Base-by-base conservation (phyloP, 345 rosid genomes). In the Combretum micranthum region DNA sequence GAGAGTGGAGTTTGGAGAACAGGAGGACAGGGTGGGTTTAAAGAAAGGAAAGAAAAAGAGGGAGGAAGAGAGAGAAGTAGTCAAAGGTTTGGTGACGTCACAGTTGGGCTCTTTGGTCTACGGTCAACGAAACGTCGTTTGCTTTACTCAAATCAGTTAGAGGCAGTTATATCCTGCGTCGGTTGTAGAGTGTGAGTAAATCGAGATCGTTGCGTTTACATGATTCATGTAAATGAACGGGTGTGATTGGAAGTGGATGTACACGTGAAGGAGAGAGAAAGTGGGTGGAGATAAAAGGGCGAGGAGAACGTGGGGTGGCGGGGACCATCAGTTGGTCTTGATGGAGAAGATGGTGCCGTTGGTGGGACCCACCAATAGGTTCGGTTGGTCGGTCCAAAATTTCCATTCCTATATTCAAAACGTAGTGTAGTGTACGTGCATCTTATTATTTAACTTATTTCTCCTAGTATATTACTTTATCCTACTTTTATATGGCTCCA, bases 71-170 rank as follows among this genome's bases (percentile, higher is more conserved):
- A 57, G 54, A 65, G 63, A 69, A 55, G 65, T 72, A 53, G 80
- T 73, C 83, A 81, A 84, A 80, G 75, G 74, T 32, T 18, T 12
- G 64, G 58, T 77, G 87, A 79, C 77, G 78, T 83, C 77, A 78
- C 50, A 7, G 13, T 50, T 48, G 12, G 2, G 4, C 18, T 18
- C 47, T 16, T 55, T 50, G 32, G 63, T 59, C 63, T 20, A 25
- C 47, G 63, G 63, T 59, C 63, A 59, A 59, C 63, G 37, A 59
- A n/a, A 42, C 46, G 23, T 48, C 53, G 54, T 48, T 32, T 42
- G 18, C 20, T 19, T 58, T 17, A 15, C 16, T 21, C 43, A 13
- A 21, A 9, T 44, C 43, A 13, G 44, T 42, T 16, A 20, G 15
- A 0, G 44, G 8, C n/a, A n/a, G 10, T 13, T 20, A 3, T 3